Evolutionary conservation across 441 rosid genomes (phyloP).

Genomic region (Jatropha multifida): DNA sequence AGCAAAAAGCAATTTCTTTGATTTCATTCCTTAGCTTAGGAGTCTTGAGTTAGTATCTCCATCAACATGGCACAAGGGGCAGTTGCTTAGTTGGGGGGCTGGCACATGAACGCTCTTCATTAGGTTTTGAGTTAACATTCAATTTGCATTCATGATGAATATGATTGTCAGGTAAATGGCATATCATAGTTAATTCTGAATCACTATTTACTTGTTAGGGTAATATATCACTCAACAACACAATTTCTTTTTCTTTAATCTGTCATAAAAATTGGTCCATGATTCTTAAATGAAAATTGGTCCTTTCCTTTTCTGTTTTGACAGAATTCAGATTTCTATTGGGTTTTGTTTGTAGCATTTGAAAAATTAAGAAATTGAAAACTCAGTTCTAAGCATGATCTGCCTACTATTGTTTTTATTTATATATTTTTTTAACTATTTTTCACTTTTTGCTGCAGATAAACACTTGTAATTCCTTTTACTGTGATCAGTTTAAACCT

Average conservation of each 20-base stretch:
- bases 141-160: neutral
- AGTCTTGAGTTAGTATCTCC: neutral
- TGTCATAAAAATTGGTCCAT: neutral
- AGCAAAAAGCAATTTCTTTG: neutral
- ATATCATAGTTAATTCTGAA: neutral
- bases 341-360: neutral
- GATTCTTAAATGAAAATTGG: neutral
- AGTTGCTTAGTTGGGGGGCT: neutral
- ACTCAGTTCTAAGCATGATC: neutral
- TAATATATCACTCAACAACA: neutral
- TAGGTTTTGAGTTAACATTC: neutral
- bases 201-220: neutral
- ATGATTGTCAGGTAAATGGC: neutral
- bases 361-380: neutral
- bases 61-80: neutral
- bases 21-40: neutral
- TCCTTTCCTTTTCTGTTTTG: neutral
- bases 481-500: conserved; percentile 85
- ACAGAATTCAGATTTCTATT: neutral
- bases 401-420: neutral
- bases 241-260: neutral
- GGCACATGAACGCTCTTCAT: neutral
- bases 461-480: conserved; percentile 86
- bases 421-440: neutral
- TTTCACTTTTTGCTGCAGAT: conserved; percentile 55